Conservation (phyloP, 225 moss, liverwort and hornwort species). For the Polytrichum formosum region DNA sequence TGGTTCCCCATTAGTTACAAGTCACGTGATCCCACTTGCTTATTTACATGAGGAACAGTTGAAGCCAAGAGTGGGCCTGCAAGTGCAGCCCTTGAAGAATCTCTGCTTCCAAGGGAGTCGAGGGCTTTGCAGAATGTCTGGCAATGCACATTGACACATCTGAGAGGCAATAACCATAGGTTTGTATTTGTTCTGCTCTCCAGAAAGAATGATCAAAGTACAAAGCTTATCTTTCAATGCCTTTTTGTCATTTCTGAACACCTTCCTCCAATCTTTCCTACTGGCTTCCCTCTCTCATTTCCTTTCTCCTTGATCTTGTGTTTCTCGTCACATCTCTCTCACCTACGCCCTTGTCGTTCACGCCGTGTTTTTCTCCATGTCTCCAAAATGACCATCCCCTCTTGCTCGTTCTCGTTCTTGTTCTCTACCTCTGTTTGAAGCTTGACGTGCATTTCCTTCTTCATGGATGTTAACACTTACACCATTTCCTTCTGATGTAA, state of each 20-base stretch:
- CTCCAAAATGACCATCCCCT: too few species aligned
- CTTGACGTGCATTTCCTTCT: not conserved
- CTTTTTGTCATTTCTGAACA: too few species aligned
- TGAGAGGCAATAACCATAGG: constrained; percentile 23
- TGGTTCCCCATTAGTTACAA: constrained; percentile 6
- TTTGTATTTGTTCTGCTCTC: constrained; percentile 9
- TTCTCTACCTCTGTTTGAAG: not conserved
- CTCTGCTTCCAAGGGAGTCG: constrained; percentile 19
- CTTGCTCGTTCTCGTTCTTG: not conserved
- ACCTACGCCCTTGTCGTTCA: too few species aligned
- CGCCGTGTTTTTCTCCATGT: too few species aligned
- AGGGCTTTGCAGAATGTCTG: constrained; percentile 38
- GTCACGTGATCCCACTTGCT: constrained; percentile 37
- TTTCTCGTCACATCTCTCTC: too few species aligned
- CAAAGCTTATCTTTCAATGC: not conserved
- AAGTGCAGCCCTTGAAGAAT: constrained; percentile 30
- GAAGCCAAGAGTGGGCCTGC: constrained; percentile 33
- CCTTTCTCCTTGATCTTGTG: too few species aligned
- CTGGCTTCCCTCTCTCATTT: too few species aligned
- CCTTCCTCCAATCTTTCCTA: too few species aligned
- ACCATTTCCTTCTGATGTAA: not conserved
- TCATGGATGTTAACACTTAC: too few species aligned
- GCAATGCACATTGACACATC: constrained; percentile 65
- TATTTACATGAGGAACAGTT: constrained; percentile 22
- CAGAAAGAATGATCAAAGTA: constrained; percentile 36